These are phyloP conservation scores for Eutypella sp. DNA, from an alignment of 2,329 filamentous ascomycete species.

Conservation along the genomic window DNA sequence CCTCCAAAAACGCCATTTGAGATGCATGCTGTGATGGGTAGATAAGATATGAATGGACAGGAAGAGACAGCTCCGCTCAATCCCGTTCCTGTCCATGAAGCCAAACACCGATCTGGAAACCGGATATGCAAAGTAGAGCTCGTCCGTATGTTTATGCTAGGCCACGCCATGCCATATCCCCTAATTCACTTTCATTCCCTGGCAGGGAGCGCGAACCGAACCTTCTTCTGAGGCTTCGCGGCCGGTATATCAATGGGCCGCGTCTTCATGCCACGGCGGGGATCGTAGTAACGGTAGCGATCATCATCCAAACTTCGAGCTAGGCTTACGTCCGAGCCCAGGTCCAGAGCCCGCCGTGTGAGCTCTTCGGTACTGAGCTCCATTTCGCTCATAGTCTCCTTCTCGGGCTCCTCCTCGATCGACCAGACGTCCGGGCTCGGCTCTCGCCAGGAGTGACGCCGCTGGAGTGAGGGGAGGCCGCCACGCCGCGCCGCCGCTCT, in stretches of 20 bases:
- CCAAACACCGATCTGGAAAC: no score
- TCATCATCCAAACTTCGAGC: no score
- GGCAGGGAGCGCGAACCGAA: slow-evolving; percentile 48
- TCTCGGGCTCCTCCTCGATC: slow-evolving; percentile 55
- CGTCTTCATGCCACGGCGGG: slow-evolving; percentile 18
- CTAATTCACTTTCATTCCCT: slow-evolving; percentile 26
- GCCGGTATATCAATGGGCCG: slow-evolving; percentile 35
- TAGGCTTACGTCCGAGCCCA: no score
- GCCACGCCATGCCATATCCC: neutral
- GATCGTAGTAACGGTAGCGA: no score
- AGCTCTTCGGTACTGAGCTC: slow-evolving; percentile 29
- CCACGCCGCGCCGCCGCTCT: slow-evolving; percentile 13
- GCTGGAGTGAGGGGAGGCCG: slow-evolving; percentile 30
- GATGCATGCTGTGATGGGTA: no score
- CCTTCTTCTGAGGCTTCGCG: slow-evolving; percentile 51
- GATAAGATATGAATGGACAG: no score
- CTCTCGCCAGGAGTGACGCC: slow-evolving; percentile 49
- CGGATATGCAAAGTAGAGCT: no score
- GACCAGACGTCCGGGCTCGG: slow-evolving; percentile 57
- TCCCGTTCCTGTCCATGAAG: no score
- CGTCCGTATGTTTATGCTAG: neutral
- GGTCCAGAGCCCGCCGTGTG: slow-evolving; percentile 16
- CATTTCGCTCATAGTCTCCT: slow-evolving; percentile 43
- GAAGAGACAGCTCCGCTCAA: no score
- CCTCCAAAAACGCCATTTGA: no score